Evolutionary conservation across 2,329 filamentous ascomycete species (phyloP).

Genomic region (Capronia americana): DNA sequence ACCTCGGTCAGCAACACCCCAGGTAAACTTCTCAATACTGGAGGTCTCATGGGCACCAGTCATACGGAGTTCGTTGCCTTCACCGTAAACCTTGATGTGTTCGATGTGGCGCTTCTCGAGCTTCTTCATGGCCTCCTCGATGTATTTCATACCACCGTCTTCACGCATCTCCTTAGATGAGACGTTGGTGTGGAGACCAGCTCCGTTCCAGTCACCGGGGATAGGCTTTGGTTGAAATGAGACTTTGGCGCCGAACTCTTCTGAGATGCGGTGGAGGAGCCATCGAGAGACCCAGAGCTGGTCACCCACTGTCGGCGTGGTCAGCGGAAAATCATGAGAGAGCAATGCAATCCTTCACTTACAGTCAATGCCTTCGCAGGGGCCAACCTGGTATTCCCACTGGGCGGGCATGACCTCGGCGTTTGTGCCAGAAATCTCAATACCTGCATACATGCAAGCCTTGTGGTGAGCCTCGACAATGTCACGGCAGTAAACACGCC

Average conservation of each 20-base stretch:
- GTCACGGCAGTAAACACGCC: constrained; percentile 97
- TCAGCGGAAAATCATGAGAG: constrained; percentile 40
- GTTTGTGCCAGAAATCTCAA: constrained; percentile 98
- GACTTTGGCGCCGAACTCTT: constrained; percentile 96
- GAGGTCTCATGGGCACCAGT: constrained; percentile 95
- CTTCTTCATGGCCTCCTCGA: constrained; percentile 85
- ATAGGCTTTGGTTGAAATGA: constrained; percentile 97
- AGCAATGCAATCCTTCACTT: constrained; percentile 45
- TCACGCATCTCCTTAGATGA: constrained; percentile 86
- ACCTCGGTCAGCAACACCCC: constrained; percentile 94
- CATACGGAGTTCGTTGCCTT: constrained; percentile 93
- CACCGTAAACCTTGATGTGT: constrained; percentile 92
- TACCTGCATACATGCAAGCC: constrained; percentile 82
- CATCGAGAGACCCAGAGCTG: constrained; percentile 94
- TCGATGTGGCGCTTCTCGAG: constrained; percentile 77
- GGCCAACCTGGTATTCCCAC: constrained; percentile 98
- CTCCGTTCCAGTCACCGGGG: constrained; percentile 95
- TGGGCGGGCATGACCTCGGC: constrained; percentile 98
- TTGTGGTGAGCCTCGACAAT: constrained; percentile 96
- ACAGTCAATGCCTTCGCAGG: constrained; percentile 84
- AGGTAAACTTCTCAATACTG: constrained; percentile 89
- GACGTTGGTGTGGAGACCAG: constrained; percentile 92
- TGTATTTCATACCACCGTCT: constrained; percentile 94
- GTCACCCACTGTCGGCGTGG: constrained; percentile 75
- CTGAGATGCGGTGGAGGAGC: constrained; percentile 86